A percentile compares a stretch with the other conserved stretches of the same genome.
These are phyloP conservation scores for Cladosporium austrohemisphaericum DNA, from an alignment of 2,329 filamentous ascomycete genomes.

Conservation along the genomic window DNA sequence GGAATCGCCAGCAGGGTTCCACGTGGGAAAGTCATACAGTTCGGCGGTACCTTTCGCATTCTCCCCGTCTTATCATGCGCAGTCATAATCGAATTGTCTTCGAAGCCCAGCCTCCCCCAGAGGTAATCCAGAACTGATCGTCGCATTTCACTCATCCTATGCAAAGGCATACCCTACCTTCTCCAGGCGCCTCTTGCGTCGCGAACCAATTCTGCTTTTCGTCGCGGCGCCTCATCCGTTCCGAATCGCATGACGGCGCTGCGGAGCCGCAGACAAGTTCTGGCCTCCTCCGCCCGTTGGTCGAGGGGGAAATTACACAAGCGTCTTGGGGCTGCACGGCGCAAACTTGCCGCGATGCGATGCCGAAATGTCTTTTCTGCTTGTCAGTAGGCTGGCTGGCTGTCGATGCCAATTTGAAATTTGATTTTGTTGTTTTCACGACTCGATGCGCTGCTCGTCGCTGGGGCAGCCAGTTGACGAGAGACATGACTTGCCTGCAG, in stretches of 20 bases:
- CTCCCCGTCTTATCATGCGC: no score
- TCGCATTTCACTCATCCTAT: no score
- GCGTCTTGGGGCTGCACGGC: conserved; percentile 11
- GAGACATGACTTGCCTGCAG: conserved; percentile 4
- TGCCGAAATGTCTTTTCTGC: background rate
- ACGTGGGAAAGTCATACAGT: no score
- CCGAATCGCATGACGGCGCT: conserved; percentile 1
- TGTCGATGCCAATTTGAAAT: no score
- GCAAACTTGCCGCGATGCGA: conserved; percentile 2
- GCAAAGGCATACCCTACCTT: no score
- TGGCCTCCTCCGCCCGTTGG: conserved; percentile 12
- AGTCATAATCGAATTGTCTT: background rate
- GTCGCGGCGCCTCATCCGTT: background rate
- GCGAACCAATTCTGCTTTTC: background rate
- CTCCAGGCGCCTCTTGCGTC: background rate
- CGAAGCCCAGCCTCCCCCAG: background rate
- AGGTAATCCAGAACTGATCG: no score
- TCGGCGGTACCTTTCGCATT: no score
- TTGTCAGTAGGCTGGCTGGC: no score
- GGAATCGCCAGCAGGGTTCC: background rate
- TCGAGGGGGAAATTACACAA: conserved; percentile 13
- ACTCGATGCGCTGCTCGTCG: background rate
- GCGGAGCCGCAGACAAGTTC: conserved; percentile 12
- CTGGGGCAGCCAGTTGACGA: conserved; percentile 1
- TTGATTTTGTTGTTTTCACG: no score